Base-by-base conservation (phyloP, 179 eudicot genomes). In the Pouteria campechiana region DNA sequence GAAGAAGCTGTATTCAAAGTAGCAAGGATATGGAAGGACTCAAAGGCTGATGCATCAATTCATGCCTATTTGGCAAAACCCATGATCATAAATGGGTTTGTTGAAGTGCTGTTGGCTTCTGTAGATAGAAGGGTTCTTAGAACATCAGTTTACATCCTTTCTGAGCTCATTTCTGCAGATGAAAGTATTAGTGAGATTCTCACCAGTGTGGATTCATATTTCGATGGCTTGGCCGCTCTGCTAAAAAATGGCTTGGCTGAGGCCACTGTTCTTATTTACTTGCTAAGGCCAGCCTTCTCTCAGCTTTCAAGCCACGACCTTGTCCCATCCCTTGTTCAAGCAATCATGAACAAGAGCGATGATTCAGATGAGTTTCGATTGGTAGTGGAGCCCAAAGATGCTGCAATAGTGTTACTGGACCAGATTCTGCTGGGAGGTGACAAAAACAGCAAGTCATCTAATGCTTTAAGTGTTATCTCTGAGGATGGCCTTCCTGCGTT, bases 91-190 rank as follows among this genome's bases (percentile, higher is more conserved):
- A 74, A 63, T 37, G 75, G 73, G 30, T 69, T 74, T 32, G 43
- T 65, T 25, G 80, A 74, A 36, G 60, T 74, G 33, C 20, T 74
- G 21, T 61, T 73, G 39, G 76, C 80, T 42, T 74, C 80, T 29
- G 30, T 60, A 49, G 49, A 66, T 10, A 61, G 60, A 54, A 76
- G 69, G 47, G 67, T 62, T 15, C 69, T 69, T 6, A 58, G 63
- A 32, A 55, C 64, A 18, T 58, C 80, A 16, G 51, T 69, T 43
- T 55, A 55, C 21, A 66, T 74, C 27, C 61, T 74, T 13, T 51
- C 73, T 24, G 65, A 62, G 37, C 57, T 74, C 20, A 51, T 74
- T 41, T 51, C 29, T 37, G 21, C 76, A n/a, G 76, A 74, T 51
- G 73, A 69, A 12, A 60, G 46, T 3, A 46, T 74, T 17, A 55